These are phyloP conservation scores for Aspergillus cejpii DNA, from an alignment of 2,329 filamentous ascomycete species.

Conservation along the genomic window DNA sequence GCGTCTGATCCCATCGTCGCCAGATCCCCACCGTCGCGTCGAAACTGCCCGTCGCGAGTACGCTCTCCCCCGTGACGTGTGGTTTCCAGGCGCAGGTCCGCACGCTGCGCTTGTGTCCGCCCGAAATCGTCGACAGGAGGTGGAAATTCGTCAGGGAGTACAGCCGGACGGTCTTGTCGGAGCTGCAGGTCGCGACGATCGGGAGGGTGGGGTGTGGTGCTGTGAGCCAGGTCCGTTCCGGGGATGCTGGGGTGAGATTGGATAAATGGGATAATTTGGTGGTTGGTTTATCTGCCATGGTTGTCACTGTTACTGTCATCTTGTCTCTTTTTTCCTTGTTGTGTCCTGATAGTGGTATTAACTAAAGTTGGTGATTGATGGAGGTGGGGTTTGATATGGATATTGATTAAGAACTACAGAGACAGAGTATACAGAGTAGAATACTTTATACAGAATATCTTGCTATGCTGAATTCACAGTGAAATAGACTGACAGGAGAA, in stretches of 20 bases:
- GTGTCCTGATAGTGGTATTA: background rate
- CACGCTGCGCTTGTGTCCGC: slow-evolving; percentile 88
- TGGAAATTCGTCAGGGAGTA: slow-evolving; percentile 79
- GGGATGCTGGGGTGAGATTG: slow-evolving; percentile 48
- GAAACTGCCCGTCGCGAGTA: slow-evolving; percentile 87
- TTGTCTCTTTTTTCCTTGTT: background rate
- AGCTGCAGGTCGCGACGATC: slow-evolving; percentile 79
- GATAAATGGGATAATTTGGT: slow-evolving; percentile 40
- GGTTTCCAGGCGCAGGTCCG: slow-evolving; percentile 85
- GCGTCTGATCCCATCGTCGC: slow-evolving; percentile 53
- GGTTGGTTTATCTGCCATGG: slow-evolving; percentile 3
- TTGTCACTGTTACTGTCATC: background rate
- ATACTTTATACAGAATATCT: too few relatives aligned
- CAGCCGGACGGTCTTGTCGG: slow-evolving; percentile 77
- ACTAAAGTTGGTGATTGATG: too few relatives aligned
- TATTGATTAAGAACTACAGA: too few relatives aligned
- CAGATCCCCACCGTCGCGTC: slow-evolving; percentile 84
- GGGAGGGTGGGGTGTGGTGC: slow-evolving; percentile 80
- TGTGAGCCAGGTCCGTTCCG: slow-evolving; percentile 72
- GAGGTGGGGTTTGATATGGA: too few relatives aligned
- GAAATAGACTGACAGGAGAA: too few relatives aligned
- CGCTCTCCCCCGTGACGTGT: slow-evolving; percentile 57
- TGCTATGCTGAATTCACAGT: too few relatives aligned
- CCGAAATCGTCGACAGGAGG: slow-evolving; percentile 70
- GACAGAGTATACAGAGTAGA: too few relatives aligned